These are phyloP conservation scores for Dacryopinax spathularia DNA, from an alignment of 768 basidiomycete genomes.

Conservation along the genomic window DNA sequence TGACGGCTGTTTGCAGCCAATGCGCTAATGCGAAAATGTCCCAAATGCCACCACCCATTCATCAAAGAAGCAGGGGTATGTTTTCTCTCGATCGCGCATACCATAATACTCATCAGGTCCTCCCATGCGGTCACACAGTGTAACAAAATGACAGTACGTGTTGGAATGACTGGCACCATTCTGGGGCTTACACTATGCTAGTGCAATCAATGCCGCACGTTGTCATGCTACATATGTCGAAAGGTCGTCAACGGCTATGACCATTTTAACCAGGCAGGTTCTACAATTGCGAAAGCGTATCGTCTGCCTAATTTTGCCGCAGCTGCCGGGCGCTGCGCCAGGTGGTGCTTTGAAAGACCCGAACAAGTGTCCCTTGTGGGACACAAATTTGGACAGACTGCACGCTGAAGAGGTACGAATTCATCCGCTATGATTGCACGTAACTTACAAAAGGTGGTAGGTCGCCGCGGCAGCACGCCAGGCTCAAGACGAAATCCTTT, in stretches of 20 bases:
- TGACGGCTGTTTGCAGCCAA: slow-evolving; percentile 32
- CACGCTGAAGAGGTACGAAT: slow-evolving; percentile 48
- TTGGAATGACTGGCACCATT: not conserved
- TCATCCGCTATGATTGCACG: not conserved
- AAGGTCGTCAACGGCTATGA: slow-evolving; percentile 59
- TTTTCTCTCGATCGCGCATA: slow-evolving; percentile 10
- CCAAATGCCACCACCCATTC: slow-evolving; percentile 69
- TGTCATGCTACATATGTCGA: slow-evolving; percentile 79
- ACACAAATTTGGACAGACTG: slow-evolving; percentile 39
- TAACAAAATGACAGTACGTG: slow-evolving; percentile 61
- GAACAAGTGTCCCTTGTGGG: slow-evolving; percentile 54
- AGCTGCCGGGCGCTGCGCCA: slow-evolving; percentile 17
- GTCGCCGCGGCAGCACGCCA: slow-evolving; percentile 53
- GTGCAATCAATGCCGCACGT: slow-evolving; percentile 53
- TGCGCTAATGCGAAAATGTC: slow-evolving; percentile 79
- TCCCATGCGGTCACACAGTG: no score
- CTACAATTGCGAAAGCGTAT: not conserved
- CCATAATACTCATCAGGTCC: no score
- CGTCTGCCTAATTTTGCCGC: not conserved
- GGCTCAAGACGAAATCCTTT: slow-evolving; percentile 43
- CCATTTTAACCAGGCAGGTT: slow-evolving; percentile 46
- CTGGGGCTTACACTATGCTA: not conserved
- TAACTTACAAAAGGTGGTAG: slow-evolving; percentile 25
- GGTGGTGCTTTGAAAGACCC: slow-evolving; percentile 18
- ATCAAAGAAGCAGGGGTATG: slow-evolving; percentile 65